Base-by-base conservation (phyloP, 768 basidiomycete genomes). In the Cystobasidium onofrii region DNA sequence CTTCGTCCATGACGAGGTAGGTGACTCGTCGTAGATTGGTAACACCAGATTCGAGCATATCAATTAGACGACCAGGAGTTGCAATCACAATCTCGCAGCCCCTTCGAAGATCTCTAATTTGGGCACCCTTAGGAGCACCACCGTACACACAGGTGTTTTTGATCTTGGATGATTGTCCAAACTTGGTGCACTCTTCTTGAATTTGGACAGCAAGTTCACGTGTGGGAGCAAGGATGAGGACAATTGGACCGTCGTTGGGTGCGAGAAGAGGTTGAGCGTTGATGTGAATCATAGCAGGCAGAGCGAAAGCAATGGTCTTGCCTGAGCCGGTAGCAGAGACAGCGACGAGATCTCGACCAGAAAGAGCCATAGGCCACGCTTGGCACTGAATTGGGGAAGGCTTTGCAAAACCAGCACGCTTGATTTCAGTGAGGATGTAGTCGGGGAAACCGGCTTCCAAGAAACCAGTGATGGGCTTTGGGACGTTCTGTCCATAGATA, bases 251-350 rank as follows among this genome's bases (percentile, higher is more conserved):
- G 81, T 99, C 96, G 23, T 96, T 95, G 29, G 94, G 89, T 0
- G 90, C 82, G 74, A 99, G 85, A 46, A 99, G 85, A 6, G 96
- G 91, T 85, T 99, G 96, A 55, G 96, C 96, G 86, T 98, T 99
- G 84, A 99, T 99, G 83, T 99, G 96, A 39, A 99, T 85, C 95
- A 98, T 99, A 63, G 96, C 95, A 46, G 96, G 96, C 55, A 99
- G 88, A 70, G 96, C 95, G 81, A 99, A 99, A 12, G 94, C 88
- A 72, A 99, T 97, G 7, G 96, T 99, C 84, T 99, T 99, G 73
- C 96, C 96, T 81, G 91, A 94, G 72, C 96, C 96, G 10, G 96
- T 99, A 82, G 97, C 94, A 43, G 96, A 94, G 78, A 99, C 92
- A 70, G 95, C 96, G 55, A 95, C 90, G 44, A 97, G 86, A 82